These are phyloP conservation scores for thale cress (Arabidopsis thaliana) DNA, from an alignment of 345 rosid genomes.

Conservation along the genomic window TAIR10.1 NC_003070.9:22444001-22444500, in stretches of 20 bases:
- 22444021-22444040: no score
- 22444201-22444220: not conserved
- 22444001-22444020: not conserved
- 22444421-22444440: constrained; percentile 35
- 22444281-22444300: constrained; percentile 5
- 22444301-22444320: not conserved
- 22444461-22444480: constrained; percentile 22
- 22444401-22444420: constrained; percentile 51
- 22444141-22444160: no score
- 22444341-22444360: constrained; percentile 34
- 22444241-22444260: not conserved
- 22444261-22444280: not conserved
- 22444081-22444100: no score
- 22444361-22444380: constrained; percentile 37
- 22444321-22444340: constrained; percentile 34
- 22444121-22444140: no score
- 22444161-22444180: no score
- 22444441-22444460: constrained; percentile 76
- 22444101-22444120: no score
- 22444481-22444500: constrained; percentile 44
- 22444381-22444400: constrained; percentile 21
- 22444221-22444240: not conserved
- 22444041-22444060: no score
- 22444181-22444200: no score
- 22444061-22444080: no score